phyloP scores from a whole-genome alignment of 164 flowering plant species.

The Chimonanthus praecox region DNA sequence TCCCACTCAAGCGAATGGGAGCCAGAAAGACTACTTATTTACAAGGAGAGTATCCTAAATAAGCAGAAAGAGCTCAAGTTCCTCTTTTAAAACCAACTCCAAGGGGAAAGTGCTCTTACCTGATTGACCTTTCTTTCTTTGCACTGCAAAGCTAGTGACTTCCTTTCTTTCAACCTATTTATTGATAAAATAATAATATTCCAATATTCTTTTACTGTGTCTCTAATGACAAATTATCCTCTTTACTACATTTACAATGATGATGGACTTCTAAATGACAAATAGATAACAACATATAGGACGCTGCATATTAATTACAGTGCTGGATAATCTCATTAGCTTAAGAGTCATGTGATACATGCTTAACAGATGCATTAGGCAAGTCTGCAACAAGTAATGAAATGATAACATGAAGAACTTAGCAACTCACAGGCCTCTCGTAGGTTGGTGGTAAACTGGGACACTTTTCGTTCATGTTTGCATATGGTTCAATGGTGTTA shows the following conservation, averaged over 20 bases:
- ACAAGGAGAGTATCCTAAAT: not conserved
- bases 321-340: not conserved
- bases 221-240: too few relatives aligned
- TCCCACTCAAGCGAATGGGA: not conserved
- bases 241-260: too few relatives aligned
- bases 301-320: too few relatives aligned
- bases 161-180: too few relatives aligned
- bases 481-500: slow-evolving; percentile 80
- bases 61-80: not conserved
- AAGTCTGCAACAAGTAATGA: not conserved
- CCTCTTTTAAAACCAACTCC: not conserved
- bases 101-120: not conserved
- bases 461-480: slow-evolving; percentile 92
- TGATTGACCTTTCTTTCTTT: too few relatives aligned
- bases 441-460: slow-evolving; percentile 90
- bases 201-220: too few relatives aligned
- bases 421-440: slow-evolving; percentile 69
- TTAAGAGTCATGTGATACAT: not conserved
- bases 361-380: not conserved
- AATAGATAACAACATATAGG: too few relatives aligned
- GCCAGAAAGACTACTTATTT: slow-evolving; percentile 3
- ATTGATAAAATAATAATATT: too few relatives aligned
- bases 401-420: slow-evolving; percentile 5
- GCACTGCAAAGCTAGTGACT: too few relatives aligned
- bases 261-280: too few relatives aligned